Evolutionary conservation across 1,284 basidiomycete genomes (phyloP).

Genomic region (Marasmius tenuissimus): DNA sequence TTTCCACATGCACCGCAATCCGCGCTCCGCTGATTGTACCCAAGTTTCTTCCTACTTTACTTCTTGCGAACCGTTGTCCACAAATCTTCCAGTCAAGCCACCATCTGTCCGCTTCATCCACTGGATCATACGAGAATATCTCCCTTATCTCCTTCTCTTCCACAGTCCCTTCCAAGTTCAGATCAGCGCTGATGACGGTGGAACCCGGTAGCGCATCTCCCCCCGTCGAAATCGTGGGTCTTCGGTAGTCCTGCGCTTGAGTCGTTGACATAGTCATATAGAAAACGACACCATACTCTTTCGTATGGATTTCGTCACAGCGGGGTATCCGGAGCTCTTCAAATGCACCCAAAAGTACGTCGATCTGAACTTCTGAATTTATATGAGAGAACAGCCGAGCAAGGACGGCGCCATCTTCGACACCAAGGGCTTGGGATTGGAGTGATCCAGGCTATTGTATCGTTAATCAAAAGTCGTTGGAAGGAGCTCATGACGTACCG

Average conservation of each 20-base stretch:
- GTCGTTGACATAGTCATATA: slow-evolving; percentile 15
- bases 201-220: slow-evolving; percentile 1
- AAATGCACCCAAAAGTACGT: slow-evolving; percentile 41
- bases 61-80: not conserved
- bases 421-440: slow-evolving; percentile 43
- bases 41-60: not conserved
- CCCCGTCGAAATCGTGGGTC: slow-evolving; percentile 1
- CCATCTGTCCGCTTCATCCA: slow-evolving; percentile 16
- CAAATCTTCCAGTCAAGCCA: slow-evolving; percentile 12
- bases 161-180: not conserved
- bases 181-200: not conserved
- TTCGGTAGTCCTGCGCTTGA: slow-evolving; percentile 9
- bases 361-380: slow-evolving; percentile 38
- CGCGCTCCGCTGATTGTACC: not conserved
- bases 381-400: slow-evolving; percentile 51
- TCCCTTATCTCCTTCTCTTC: slow-evolving; percentile 10
- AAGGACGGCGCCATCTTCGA: slow-evolving; percentile 50
- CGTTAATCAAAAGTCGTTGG: not conserved
- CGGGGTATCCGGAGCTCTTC: slow-evolving; percentile 42
- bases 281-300: slow-evolving; percentile 10
- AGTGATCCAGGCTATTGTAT: slow-evolving; percentile 46
- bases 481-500: slow-evolving; percentile 33
- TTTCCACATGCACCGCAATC: not conserved
- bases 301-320: slow-evolving; percentile 28
- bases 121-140: slow-evolving; percentile 10